Base-by-base conservation (phyloP, 805 yeast genomes). In the Suhomyces vadensis region DNA sequence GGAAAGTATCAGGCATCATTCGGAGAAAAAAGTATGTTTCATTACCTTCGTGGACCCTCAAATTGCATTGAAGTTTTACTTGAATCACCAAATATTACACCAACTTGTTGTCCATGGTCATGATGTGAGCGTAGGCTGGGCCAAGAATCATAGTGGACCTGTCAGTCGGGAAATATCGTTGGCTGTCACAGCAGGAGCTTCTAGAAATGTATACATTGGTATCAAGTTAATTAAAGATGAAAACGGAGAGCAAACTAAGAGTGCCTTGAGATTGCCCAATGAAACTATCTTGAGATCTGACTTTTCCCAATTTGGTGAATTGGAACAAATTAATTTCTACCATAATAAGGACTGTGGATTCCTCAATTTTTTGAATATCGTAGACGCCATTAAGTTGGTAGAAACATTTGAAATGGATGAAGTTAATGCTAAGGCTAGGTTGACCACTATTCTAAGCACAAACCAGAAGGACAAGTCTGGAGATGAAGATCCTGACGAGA, bases 171-270 rank as follows among this genome's bases (percentile, higher is more conserved):
- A 75, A 1, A 72, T 86, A 35, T 67, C 81, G 0, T 61, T 77
- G 36, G 88, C 88, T 2, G 87, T 84, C 2, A 77, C 86, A 1
- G 76, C 78, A 2, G 90, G 91, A 23, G 92, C 91, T 2, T 79
- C 87, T 24, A 76, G 95, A 68, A 86, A 86, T 58, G 79, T 86
- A 11, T 86, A 86, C 60, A 79, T 86, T 47, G 90, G 92, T 27
- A 63, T 81, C 42, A 75, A 72, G 47, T 69, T 74, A 26, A 29
- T 47, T 27, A 58, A 55, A 39, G 47, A 46, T 35, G 20, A 41
- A 42, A 16, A 44, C 21, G 47, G 44, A 25, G 31, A 17, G 11
- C 35, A 25, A 31, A 9, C 37, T 8, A 35, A 22, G 22, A 31
- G 40, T 36, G 16, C 31, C 7, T 7, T 17, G 9, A 3, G 54